Conservation (phyloP, 495 filamentous ascomycete species). For the Hypoxylon lenormandii region DNA sequence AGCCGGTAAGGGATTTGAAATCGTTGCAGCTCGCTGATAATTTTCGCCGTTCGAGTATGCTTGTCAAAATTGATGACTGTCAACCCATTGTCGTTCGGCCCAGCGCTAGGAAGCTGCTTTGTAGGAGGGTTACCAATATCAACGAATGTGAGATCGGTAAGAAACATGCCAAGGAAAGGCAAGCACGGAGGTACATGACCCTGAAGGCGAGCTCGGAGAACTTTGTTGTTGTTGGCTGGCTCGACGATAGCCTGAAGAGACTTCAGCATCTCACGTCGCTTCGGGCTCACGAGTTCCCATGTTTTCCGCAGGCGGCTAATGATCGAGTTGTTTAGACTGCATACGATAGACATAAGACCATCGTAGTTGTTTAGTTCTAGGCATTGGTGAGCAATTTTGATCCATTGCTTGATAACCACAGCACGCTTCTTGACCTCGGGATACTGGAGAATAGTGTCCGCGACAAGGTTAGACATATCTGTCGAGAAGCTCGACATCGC, state of each 20-base stretch:
- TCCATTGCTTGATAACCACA: slow-evolving; percentile 94
- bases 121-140: slow-evolving; percentile 91
- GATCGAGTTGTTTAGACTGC: slow-evolving; percentile 88
- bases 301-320: slow-evolving; percentile 91
- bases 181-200: slow-evolving; percentile 91
- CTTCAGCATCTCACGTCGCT: slow-evolving; percentile 83
- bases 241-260: slow-evolving; percentile 84
- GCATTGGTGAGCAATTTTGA: slow-evolving; percentile 91
- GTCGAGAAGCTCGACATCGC: slow-evolving; percentile 94
- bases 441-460: slow-evolving; percentile 89
- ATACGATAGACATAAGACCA: slow-evolving; percentile 94
- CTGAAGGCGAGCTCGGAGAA: slow-evolving; percentile 87
- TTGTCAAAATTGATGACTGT: slow-evolving; percentile 98
- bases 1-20: slow-evolving; percentile 97
- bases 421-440: slow-evolving; percentile 93
- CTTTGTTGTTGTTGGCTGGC: slow-evolving; percentile 87
- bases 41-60: slow-evolving; percentile 90
- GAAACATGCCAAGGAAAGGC: slow-evolving; percentile 95
- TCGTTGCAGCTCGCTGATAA: slow-evolving; percentile 93
- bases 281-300: slow-evolving; percentile 89
- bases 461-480: slow-evolving; percentile 89
- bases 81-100: slow-evolving; percentile 66
- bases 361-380: slow-evolving; percentile 95
- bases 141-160: slow-evolving; percentile 87
- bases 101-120: slow-evolving; percentile 68